phyloP scores from a whole-genome alignment of 108 stramenopile species.

The Asterionellopsis glacialis region DNA sequence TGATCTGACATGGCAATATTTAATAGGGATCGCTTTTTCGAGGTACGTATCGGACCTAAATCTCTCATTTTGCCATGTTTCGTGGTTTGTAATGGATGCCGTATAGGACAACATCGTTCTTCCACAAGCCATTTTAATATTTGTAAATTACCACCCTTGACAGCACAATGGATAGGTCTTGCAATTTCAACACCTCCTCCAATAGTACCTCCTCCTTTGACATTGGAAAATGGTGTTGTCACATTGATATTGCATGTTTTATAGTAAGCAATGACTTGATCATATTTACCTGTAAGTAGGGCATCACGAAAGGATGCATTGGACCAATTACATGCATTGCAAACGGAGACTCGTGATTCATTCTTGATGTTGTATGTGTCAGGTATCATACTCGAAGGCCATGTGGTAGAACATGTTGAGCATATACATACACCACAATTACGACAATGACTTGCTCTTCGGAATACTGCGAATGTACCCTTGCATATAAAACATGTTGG shows the following conservation, averaged over 20 bases:
- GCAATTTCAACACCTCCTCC: too few relatives aligned
- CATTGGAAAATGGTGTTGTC: conserved; percentile 55
- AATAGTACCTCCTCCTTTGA: conserved; percentile 33
- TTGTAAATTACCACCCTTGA: conserved; percentile 62
- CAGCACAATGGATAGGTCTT: conserved; percentile 77
- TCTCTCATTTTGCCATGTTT: conserved; percentile 22
- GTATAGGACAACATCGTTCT: conserved; percentile 73
- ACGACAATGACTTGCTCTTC: conserved; percentile 63
- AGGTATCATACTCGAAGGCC: conserved; percentile 65
- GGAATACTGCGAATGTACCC: conserved; percentile 62
- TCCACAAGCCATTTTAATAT: conserved; percentile 81
- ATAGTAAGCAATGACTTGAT: conserved; percentile 62
- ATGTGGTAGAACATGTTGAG: conserved; percentile 42
- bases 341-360: conserved; percentile 50
- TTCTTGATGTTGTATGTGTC: conserved; percentile 80
- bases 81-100: conserved; percentile 27
- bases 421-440: conserved; percentile 83
- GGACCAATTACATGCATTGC: conserved; percentile 56
- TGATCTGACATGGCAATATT: conserved; percentile 65
- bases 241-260: conserved; percentile 80
- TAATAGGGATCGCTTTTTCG: conserved; percentile 65
- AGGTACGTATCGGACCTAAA: conserved; percentile 54
- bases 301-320: conserved; percentile 59
- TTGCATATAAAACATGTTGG: conserved; percentile 64
- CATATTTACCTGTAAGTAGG: conserved; percentile 59